Conservation (phyloP, 2,329 filamentous ascomycete genomes). For the Colletotrichum cuscutae region DNA sequence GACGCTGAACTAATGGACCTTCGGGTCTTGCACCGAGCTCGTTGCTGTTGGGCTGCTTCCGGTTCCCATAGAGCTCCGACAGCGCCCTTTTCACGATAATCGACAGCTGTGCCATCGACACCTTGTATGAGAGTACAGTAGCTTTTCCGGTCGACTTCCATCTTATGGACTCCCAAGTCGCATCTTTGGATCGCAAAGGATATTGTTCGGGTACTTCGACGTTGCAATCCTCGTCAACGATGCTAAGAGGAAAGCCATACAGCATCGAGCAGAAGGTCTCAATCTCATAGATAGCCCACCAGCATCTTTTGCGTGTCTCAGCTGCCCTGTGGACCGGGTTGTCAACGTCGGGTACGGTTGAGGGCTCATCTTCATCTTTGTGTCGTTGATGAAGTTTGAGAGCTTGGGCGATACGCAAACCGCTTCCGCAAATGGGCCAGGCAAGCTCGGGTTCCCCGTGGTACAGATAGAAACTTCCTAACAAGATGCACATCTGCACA, state of each 20-base stretch:
- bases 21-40: not conserved
- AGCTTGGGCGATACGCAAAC: not conserved
- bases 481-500: not conserved
- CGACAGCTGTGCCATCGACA: not conserved
- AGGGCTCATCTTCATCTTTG: not conserved
- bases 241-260: not conserved
- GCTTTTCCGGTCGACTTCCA: not conserved
- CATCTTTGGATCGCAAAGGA: not conserved
- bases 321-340: not conserved
- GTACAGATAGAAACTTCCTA: not conserved
- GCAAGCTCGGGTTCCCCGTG: not conserved
- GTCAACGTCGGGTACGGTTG: not conserved
- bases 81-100: not conserved
- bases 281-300: not conserved
- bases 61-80: not conserved
- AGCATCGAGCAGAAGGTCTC: not conserved
- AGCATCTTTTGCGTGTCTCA: not conserved
- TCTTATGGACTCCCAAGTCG: not conserved
- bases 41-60: not conserved
- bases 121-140: not conserved
- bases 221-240: not conserved
- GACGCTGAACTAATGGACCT: not conserved
- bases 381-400: not conserved
- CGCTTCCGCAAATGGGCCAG: not conserved
- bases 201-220: not conserved